phyloP scores from a whole-genome alignment of 306 rosid species.

The Coriaria nepalensis region DNA sequence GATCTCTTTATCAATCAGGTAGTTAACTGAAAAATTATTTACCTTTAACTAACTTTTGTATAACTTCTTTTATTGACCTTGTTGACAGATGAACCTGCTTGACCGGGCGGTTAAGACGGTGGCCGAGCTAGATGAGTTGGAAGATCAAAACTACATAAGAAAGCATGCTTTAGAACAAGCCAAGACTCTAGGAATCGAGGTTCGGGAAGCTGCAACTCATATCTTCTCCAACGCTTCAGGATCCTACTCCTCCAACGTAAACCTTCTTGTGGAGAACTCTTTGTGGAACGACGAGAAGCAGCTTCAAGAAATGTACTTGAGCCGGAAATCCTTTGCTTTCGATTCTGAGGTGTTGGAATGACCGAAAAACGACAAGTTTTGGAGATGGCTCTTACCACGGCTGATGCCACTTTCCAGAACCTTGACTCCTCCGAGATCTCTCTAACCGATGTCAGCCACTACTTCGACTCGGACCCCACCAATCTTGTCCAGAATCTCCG shows the following conservation, averaged over 20 bases:
- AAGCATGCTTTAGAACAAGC: slow-evolving; percentile 94
- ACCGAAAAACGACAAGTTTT: slow-evolving; percentile 78
- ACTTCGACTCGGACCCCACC: slow-evolving; percentile 96
- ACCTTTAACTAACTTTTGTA: no score
- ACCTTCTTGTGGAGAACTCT: slow-evolving; percentile 95
- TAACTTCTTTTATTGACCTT: neutral
- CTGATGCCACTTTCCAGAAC: slow-evolving; percentile 98
- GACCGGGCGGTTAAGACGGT: slow-evolving; percentile 98
- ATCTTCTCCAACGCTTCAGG: slow-evolving; percentile 96
- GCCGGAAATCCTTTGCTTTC: slow-evolving; percentile 89
- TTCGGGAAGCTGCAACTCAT: slow-evolving; percentile 96
- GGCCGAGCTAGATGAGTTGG: slow-evolving; percentile 90
- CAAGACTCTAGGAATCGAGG: slow-evolving; percentile 60
- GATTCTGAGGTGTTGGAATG: slow-evolving; percentile 92
- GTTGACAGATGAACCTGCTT: slow-evolving; percentile 79
- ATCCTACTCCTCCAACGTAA: slow-evolving; percentile 90
- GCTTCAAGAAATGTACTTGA: slow-evolving; percentile 95
- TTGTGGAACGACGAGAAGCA: slow-evolving; percentile 99
- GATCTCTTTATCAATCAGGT: slow-evolving; percentile 99
- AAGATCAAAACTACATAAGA: slow-evolving; percentile 61
- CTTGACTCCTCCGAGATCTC: slow-evolving; percentile 96
- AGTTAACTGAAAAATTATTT: slow-evolving; percentile 1
- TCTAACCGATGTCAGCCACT: slow-evolving; percentile 94
- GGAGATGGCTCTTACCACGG: slow-evolving; percentile 98
- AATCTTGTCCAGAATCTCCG: slow-evolving; percentile 87